A percentile compares a stretch with the other conserved stretches of the same genome.
phyloP scores from a whole-genome alignment of 306 rosid species.

The Potentilla sterilis region DNA sequence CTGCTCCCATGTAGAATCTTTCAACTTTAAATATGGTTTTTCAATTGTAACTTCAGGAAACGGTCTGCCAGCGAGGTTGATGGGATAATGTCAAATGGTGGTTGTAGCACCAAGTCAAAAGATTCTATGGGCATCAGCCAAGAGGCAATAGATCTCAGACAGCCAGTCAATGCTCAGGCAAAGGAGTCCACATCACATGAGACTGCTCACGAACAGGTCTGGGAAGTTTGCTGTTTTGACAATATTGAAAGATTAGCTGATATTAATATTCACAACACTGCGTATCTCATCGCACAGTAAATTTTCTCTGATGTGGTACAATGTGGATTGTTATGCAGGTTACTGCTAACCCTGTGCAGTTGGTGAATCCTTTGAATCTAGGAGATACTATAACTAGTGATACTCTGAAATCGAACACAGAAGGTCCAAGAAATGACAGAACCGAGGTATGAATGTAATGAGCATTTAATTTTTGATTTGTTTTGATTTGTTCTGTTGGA shows the following conservation, averaged over 20 bases:
- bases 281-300: not conserved
- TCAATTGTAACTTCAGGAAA: slow-evolving; percentile 55
- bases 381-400: slow-evolving; percentile 36
- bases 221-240: not conserved
- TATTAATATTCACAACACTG: not conserved
- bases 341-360: slow-evolving; percentile 35
- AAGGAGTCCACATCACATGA: slow-evolving; percentile 35
- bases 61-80: slow-evolving; percentile 56
- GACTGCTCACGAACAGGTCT: not conserved
- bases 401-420: slow-evolving; percentile 28
- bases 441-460: slow-evolving; percentile 53
- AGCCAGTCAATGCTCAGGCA: slow-evolving; percentile 29
- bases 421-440: slow-evolving; percentile 33
- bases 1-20: not conserved
- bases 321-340: slow-evolving; percentile 44
- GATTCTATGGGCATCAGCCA: slow-evolving; percentile 35
- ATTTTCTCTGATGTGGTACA: slow-evolving; percentile 16
- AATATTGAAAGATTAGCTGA: not conserved
- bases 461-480: slow-evolving; percentile 4
- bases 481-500: not conserved
- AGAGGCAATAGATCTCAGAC: slow-evolving; percentile 40
- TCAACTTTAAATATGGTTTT: slow-evolving; percentile 17
- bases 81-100: slow-evolving; percentile 46
- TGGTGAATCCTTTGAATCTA: slow-evolving; percentile 38
- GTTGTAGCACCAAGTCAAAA: slow-evolving; percentile 44